phyloP scores from a whole-genome alignment of 306 rosid genomes.

The Mimosa bimucronata region DNA sequence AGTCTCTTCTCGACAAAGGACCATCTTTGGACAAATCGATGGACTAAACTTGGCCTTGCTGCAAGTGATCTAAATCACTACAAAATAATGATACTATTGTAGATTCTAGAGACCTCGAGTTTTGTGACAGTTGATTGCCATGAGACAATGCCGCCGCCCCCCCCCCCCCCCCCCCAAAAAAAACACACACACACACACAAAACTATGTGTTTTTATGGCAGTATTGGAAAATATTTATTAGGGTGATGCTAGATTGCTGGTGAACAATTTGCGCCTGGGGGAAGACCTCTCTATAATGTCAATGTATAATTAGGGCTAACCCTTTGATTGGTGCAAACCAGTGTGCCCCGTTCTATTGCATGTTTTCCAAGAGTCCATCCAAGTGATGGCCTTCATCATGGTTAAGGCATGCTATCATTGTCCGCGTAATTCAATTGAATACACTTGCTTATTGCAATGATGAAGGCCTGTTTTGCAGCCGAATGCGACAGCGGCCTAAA shows the following conservation, averaged over 20 bases:
- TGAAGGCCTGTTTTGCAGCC: not conserved
- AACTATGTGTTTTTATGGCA: conserved; percentile 19
- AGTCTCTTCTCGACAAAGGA: not conserved
- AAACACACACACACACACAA: too few species aligned
- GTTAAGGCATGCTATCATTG: not conserved
- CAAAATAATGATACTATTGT: conserved; percentile 6
- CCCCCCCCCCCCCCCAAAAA: too few species aligned
- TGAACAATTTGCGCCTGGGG: not conserved
- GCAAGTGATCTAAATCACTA: conserved; percentile 23
- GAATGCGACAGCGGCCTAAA: not conserved
- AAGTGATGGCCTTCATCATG: not conserved
- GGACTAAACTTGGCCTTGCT: not conserved
- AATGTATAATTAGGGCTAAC: not conserved
- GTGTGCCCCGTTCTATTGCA: not conserved
- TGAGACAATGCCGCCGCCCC: not conserved
- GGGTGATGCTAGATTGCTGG: not conserved
- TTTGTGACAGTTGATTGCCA: conserved; percentile 25
- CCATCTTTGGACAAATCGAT: conserved; percentile 21
- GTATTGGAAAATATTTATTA: conserved; percentile 3
- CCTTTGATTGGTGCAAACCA: not conserved
- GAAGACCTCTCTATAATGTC: not conserved
- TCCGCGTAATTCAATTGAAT: not conserved
- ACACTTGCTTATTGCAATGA: not conserved
- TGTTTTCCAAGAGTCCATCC: not conserved
- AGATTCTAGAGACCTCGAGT: conserved; percentile 10